Percentiles rank a stretch among this genome's conserved stretches.
Evolutionary conservation across 768 basidiomycete species (phyloP).

Genomic region (Rhodotorula kratochvilovae): DNA sequence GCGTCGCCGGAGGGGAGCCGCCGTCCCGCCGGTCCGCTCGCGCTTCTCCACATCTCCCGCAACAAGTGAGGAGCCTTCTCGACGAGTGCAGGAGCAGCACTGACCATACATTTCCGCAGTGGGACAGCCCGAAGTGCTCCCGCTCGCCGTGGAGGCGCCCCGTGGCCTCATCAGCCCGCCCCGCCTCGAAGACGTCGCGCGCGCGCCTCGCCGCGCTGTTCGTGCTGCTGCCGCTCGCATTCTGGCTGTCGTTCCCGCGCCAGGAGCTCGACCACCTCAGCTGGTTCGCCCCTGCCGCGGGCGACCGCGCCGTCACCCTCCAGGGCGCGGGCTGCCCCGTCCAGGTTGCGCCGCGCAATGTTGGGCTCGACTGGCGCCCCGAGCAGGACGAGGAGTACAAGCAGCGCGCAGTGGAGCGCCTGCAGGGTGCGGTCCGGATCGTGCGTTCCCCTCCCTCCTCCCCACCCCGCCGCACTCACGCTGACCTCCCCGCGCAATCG

Average conservation of each 20-base stretch:
- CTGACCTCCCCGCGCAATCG: background rate
- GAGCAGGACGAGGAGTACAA: slow-evolving; percentile 11
- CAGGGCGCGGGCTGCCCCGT: slow-evolving; percentile 5
- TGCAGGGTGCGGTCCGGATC: slow-evolving; percentile 17
- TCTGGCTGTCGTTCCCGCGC: slow-evolving; percentile 4
- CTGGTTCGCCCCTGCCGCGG: background rate
- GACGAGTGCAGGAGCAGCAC: background rate
- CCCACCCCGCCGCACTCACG: no score
- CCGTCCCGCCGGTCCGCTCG: no score
- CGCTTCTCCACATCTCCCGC: background rate
- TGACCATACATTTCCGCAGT: background rate
- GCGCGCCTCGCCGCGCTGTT: slow-evolving; percentile 5
- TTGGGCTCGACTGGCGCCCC: slow-evolving; percentile 16
- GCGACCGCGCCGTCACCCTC: background rate
- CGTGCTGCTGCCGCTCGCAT: slow-evolving; percentile 3
- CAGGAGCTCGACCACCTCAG: background rate
- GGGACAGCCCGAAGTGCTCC: background rate
- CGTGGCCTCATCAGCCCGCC: background rate
- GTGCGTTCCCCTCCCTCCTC: background rate
- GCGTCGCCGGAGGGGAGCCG: no score
- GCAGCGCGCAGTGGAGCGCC: slow-evolving; percentile 10
- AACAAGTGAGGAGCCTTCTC: background rate
- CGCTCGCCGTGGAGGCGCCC: background rate
- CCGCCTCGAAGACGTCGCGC: background rate
- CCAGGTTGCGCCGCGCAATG: slow-evolving; percentile 3